These are phyloP conservation scores for Recurvomyces mirabilis DNA, from an alignment of 495 filamentous ascomycete genomes.

Conservation along the genomic window DNA sequence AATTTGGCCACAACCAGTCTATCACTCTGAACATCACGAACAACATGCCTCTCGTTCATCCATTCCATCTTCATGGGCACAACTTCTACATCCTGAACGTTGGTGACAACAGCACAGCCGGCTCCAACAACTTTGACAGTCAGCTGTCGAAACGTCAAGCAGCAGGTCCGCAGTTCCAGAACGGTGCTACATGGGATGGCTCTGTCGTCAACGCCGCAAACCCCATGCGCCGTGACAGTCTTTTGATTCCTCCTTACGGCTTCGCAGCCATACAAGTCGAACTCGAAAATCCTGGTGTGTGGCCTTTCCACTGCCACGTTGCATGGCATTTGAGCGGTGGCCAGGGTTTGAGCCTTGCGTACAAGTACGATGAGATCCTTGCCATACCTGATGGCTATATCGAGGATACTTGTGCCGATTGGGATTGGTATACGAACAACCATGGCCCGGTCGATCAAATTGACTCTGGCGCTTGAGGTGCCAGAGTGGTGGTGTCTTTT, in stretches of 20 bases:
- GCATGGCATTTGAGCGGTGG: conserved; percentile 23
- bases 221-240: conserved; percentile 18
- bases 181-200: conserved; percentile 17
- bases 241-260: conserved; percentile 15
- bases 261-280: conserved; percentile 21
- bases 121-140: not conserved
- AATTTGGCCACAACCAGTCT: conserved; percentile 11
- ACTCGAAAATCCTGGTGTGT: conserved; percentile 20
- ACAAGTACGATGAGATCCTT: conserved; percentile 4
- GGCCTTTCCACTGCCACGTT: conserved; percentile 24
- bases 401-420: conserved; percentile 14
- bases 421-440: conserved; percentile 8
- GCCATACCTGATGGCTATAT: conserved; percentile 7
- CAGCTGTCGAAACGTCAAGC: not conserved
- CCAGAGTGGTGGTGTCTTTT: too few relatives aligned
- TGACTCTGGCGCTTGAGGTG: conserved; percentile 21
- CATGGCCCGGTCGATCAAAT: conserved; percentile 18
- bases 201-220: conserved; percentile 16
- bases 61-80: conserved; percentile 24
- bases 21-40: conserved; percentile 18
- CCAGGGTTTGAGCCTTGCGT: conserved; percentile 15
- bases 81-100: conserved; percentile 21
- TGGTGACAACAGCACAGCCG: conserved; percentile 3
- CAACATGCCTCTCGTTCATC: conserved; percentile 16
- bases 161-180: conserved; percentile 2